These are phyloP conservation scores for Dryas alaskensis DNA, from an alignment of 306 rosid species.

Conservation along the genomic window DNA sequence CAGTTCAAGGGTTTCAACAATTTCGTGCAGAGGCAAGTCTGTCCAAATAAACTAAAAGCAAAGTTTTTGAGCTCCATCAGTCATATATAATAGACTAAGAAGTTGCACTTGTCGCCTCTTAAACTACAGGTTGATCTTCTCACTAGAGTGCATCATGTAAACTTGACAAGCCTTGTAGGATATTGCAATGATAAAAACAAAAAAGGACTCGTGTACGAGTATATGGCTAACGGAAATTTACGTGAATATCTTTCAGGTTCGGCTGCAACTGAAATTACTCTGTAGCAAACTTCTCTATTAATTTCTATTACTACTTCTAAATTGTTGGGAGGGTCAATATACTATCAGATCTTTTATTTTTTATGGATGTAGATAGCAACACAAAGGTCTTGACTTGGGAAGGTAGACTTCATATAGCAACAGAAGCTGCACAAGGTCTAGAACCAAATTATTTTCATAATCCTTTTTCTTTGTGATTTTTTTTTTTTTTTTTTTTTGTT, in stretches of 20 bases:
- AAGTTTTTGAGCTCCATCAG: no score
- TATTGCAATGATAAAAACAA: slow-evolving; percentile 13
- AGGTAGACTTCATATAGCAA: slow-evolving; percentile 34
- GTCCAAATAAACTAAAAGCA: no score
- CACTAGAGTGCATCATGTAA: slow-evolving; percentile 36
- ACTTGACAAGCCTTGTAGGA: slow-evolving; percentile 32
- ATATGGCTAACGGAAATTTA: slow-evolving; percentile 34
- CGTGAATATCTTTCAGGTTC: slow-evolving; percentile 16
- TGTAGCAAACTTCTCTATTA: no score
- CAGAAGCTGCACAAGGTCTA: slow-evolving; percentile 42
- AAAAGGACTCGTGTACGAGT: slow-evolving; percentile 29
- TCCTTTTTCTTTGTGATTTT: not conserved
- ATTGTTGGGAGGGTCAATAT: no score
- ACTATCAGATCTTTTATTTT: not conserved
- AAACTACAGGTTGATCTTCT: slow-evolving; percentile 33
- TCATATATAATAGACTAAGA: no score
- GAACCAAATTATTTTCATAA: no score
- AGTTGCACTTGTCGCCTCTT: no score
- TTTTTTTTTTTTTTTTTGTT: no score
- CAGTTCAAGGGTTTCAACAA: slow-evolving; percentile 35
- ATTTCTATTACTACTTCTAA: no score
- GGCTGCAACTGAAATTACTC: no score
- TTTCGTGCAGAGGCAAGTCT: slow-evolving; percentile 51
- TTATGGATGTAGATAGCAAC: slow-evolving; percentile 1
- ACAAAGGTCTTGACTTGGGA: slow-evolving; percentile 8